Evolutionary conservation across 176 grass and related monocot genomes (phyloP), one percentile per base, ranked within the genome.

Genomic region (Oryza punctata): DNA sequence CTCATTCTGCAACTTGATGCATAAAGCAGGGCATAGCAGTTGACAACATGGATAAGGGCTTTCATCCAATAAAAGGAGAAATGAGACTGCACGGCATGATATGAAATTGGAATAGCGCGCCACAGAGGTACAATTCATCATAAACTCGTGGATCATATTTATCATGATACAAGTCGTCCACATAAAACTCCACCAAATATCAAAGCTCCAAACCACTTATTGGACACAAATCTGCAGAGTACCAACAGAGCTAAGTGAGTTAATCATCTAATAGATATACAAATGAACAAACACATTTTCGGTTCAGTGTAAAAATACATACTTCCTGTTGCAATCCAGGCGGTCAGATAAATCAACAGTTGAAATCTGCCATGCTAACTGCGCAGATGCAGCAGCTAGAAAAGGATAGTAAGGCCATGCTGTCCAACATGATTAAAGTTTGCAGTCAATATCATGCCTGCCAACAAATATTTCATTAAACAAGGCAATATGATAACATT

Each of bases 171-270:
- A 81, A 98, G 84, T 49, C 78, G 67, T 19, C 95, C 95, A 79
- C 88, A 89, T 35, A 93, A 73, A 85, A 95, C 85, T 46, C 90
- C 95, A 61, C 87, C 54, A 68, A 93, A 94, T 63, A 98, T 76
- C 24, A 94, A 74, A 64, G 86, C 95, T 82, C 95, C 92, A 87
- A 97, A 93, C 92, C 95, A 97, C 63, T 97, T 97, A 83, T 94
- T 97, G 27, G 95, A 94, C 72, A 91, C 88, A 82, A 97, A 97
- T 59, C 95, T 97, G 84, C 26, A 63, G 10, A 75, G 9, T 28
- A 86, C 16, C 3, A 14, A 90, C 72, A 25, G 26, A 14, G 33
- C 11, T 29, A 29, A 82, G 45, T 38, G 70, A 88, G 37, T 23
- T 69, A 38, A 82, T 40, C 25, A 86, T 15, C 65, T 23, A 52